Conservation (phyloP, 1,284 basidiomycete genomes). For the Sutorius eximius region DNA sequence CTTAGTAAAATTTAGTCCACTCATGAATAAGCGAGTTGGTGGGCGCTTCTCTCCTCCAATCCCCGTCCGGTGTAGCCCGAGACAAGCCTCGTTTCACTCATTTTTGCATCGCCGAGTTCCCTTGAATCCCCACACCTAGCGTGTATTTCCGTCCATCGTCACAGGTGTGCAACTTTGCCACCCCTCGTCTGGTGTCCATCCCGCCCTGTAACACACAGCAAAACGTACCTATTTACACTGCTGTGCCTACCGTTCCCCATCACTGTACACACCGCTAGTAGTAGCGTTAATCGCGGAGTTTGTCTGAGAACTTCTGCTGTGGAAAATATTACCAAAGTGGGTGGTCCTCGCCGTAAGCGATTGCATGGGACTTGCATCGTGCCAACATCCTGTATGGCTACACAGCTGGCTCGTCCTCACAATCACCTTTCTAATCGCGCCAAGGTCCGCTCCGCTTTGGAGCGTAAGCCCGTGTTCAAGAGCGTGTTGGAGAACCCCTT, state of each 20-base stretch:
- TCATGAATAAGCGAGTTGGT: not conserved
- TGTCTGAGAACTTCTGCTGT: not conserved
- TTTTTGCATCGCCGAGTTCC: not conserved
- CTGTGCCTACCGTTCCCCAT: not conserved
- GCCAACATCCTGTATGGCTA: slow-evolving; percentile 32
- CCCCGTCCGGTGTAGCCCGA: not conserved
- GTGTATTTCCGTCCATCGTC: not conserved
- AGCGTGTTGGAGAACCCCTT: slow-evolving; percentile 72
- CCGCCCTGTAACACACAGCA: not conserved
- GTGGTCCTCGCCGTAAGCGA: not conserved
- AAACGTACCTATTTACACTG: not conserved
- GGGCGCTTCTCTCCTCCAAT: not conserved
- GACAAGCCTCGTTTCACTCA: not conserved
- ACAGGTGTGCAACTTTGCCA: not conserved
- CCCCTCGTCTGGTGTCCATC: not conserved
- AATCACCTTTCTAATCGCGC: slow-evolving; percentile 61
- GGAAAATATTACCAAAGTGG: not conserved
- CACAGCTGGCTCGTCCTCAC: slow-evolving; percentile 49
- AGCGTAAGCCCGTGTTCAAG: slow-evolving; percentile 62
- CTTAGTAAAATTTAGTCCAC: not conserved
- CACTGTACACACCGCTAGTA: not conserved
- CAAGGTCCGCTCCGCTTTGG: slow-evolving; percentile 41
- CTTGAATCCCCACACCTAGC: not conserved
- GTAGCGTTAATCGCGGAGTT: not conserved
- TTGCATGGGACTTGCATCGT: not conserved